Conservation (phyloP, 2,329 filamentous ascomycete genomes). For the Metarhizium humberi region DNA sequence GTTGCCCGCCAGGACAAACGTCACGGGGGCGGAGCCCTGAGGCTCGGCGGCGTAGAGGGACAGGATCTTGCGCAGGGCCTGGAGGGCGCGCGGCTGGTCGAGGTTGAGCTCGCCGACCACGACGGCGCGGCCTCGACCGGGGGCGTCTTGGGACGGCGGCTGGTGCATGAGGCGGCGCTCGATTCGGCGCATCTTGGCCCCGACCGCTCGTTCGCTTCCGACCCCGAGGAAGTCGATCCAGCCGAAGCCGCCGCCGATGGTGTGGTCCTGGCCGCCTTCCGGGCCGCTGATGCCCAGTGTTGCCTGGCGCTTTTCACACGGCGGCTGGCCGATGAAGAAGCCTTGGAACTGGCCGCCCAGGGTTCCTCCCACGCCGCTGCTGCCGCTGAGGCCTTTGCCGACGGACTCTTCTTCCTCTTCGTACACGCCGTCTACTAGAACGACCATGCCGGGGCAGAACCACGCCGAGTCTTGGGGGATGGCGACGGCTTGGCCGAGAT, state of each 20-base stretch:
- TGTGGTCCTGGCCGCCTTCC: slow-evolving; percentile 46
- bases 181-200: slow-evolving; percentile 72
- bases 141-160: slow-evolving; percentile 22
- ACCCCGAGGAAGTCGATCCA: slow-evolving; percentile 96
- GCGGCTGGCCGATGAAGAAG: slow-evolving; percentile 85
- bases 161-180: slow-evolving; percentile 57
- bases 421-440: slow-evolving; percentile 91
- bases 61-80: slow-evolving; percentile 73
- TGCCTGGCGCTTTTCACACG: slow-evolving; percentile 72
- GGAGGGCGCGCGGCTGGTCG: slow-evolving; percentile 71
- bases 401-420: slow-evolving; percentile 76
- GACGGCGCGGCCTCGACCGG: slow-evolving; percentile 48
- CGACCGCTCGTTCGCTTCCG: slow-evolving; percentile 78
- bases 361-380: slow-evolving; percentile 75
- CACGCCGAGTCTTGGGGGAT: slow-evolving; percentile 82
- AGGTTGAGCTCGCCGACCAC: slow-evolving; percentile 80
- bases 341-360: slow-evolving; percentile 89
- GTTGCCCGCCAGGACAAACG: slow-evolving; percentile 78
- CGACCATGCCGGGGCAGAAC: slow-evolving; percentile 94
- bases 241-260: slow-evolving; percentile 74
- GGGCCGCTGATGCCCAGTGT: slow-evolving; percentile 64
- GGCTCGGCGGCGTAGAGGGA: slow-evolving; percentile 60
- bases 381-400: slow-evolving; percentile 63
- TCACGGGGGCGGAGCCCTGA: slow-evolving; percentile 58
- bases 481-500: slow-evolving; percentile 69